Conservation (phyloP, 176 grass and related monocot species). For the Oryza brachyantha region DNA sequence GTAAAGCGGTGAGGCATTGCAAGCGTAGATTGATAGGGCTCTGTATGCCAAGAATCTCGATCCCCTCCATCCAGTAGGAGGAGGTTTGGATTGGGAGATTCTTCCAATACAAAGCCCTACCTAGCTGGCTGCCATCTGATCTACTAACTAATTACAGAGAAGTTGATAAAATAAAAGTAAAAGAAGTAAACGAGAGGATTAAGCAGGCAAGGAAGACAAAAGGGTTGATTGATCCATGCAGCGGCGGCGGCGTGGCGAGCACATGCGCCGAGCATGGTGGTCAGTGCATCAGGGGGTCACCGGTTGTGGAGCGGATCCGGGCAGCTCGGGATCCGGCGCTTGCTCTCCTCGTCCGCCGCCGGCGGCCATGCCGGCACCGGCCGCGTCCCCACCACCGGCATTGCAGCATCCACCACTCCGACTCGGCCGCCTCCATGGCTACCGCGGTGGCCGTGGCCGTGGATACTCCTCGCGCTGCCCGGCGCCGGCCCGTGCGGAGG, state of each 20-base stretch:
- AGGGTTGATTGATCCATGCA: background rate
- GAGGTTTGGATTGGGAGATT: conserved; percentile 21
- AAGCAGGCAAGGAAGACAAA: background rate
- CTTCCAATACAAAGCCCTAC: conserved; percentile 31
- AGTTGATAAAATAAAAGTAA: background rate
- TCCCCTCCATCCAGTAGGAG: background rate
- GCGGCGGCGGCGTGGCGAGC: background rate
- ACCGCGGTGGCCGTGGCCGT: background rate
- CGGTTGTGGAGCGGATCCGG: conserved; percentile 36
- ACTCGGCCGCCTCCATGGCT: background rate
- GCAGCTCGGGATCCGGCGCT: conserved; percentile 35
- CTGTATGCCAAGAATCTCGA: conserved; percentile 33
- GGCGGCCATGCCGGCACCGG: background rate
- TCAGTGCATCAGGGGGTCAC: background rate
- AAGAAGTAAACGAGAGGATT: background rate
- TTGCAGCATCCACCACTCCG: background rate
- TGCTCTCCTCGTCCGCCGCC: conserved; percentile 11
- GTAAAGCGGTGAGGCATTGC: background rate
- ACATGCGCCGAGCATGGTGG: background rate
- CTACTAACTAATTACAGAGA: conserved; percentile 9
- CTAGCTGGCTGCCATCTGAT: background rate
- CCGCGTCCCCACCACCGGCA: conserved; percentile 4
- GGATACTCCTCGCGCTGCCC: background rate
- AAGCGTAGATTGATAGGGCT: background rate
- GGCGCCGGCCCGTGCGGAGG: background rate